phyloP scores from a whole-genome alignment of 305 asterid species.

The Fraxinus angustifolia region DNA sequence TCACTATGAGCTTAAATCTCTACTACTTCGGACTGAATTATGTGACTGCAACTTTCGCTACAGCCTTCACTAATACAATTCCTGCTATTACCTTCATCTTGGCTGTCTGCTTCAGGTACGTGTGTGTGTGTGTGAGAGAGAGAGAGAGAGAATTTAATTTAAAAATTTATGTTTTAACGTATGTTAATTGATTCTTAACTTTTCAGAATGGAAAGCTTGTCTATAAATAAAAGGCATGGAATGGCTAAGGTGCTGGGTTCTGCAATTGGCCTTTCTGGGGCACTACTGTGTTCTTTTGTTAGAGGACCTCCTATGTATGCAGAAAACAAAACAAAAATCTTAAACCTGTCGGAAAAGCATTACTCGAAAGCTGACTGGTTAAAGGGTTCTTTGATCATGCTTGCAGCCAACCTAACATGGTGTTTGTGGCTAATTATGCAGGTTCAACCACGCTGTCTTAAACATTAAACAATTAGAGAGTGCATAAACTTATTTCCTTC shows the following conservation, averaged over 20 bases:
- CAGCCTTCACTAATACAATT: constrained; percentile 36
- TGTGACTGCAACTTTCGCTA: constrained; percentile 50
- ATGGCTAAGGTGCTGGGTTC: constrained; percentile 45
- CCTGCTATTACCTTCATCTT: constrained; percentile 26
- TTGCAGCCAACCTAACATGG: constrained; percentile 22
- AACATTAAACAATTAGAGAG: neutral
- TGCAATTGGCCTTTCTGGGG: constrained; percentile 38
- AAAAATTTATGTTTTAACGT: neutral
- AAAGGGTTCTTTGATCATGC: constrained; percentile 27
- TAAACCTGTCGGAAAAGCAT: constrained; percentile 13
- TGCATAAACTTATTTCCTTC: neutral
- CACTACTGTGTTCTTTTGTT: constrained; percentile 36
- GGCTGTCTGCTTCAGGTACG: constrained; percentile 21
- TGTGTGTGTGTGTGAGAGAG: neutral
- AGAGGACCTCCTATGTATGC: constrained; percentile 29
- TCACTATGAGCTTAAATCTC: constrained; percentile 38
- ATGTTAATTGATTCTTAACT: neutral
- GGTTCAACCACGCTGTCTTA: neutral
- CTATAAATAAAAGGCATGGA: constrained; percentile 29
- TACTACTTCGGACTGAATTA: constrained; percentile 35
- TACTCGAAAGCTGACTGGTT: constrained; percentile 22
- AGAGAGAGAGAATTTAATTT: neutral
- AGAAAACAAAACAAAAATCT: constrained; percentile 5
- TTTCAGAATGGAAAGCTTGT: constrained; percentile 29
- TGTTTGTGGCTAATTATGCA: constrained; percentile 29